Percentiles rank a stretch among this genome's conserved stretches.
These are phyloP conservation scores for Candida hungchunana DNA, from an alignment of 805 yeast species.

Conservation along the genomic window DNA sequence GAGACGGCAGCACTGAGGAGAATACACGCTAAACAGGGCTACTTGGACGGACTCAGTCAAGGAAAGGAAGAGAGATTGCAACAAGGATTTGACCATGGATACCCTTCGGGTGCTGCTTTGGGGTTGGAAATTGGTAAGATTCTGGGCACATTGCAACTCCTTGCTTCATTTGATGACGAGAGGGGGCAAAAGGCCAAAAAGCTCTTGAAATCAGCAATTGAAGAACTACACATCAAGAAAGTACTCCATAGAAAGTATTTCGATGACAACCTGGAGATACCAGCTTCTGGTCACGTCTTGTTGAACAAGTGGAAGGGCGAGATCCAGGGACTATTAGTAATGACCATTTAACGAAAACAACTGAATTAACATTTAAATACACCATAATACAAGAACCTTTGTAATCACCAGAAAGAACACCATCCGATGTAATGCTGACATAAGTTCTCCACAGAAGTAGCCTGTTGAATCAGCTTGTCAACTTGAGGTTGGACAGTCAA, in stretches of 20 bases:
- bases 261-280: constrained; percentile 34
- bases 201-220: constrained; percentile 35
- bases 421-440: constrained; percentile 98
- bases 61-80: constrained; percentile 72
- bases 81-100: constrained; percentile 77
- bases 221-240: constrained; percentile 55
- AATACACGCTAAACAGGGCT: constrained; percentile 75
- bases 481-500: constrained; percentile 86
- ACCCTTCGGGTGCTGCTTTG: constrained; percentile 65
- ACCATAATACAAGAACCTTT: not conserved
- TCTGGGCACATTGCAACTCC: constrained; percentile 46
- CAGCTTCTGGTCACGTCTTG: constrained; percentile 27
- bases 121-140: constrained; percentile 66
- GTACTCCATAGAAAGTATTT: constrained; percentile 55
- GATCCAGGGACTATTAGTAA: too few relatives aligned
- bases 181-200: constrained; percentile 21
- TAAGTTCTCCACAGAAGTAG: constrained; percentile 91
- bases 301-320: constrained; percentile 42
- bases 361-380: too few relatives aligned
- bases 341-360: too few relatives aligned
- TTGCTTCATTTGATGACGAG: constrained; percentile 19
- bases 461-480: constrained; percentile 89
- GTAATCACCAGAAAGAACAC: constrained; percentile 91
- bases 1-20: constrained; percentile 44
- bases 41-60: constrained; percentile 69